phyloP scores from a whole-genome alignment of 2,329 filamentous ascomycete genomes.

The Alternaria burnsii region DNA sequence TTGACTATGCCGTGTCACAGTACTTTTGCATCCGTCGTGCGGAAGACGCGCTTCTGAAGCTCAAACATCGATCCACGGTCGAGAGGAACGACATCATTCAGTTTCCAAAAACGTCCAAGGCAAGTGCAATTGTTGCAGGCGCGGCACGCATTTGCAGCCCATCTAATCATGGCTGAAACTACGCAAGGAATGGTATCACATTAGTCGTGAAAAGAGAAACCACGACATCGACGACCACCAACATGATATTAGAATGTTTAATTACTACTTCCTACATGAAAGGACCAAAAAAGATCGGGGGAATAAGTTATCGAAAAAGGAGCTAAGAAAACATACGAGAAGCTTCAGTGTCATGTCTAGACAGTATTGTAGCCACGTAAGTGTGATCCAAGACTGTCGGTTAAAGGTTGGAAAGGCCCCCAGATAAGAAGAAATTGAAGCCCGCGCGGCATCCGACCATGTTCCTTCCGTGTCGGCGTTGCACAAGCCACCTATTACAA shows the following conservation, averaged over 20 bases:
- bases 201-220: too few relatives aligned
- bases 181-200: too few relatives aligned
- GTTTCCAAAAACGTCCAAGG: too few relatives aligned
- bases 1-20: neutral
- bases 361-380: conserved; percentile 29
- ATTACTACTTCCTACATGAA: conserved; percentile 54
- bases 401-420: conserved; percentile 36
- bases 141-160: too few relatives aligned
- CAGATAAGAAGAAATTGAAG: conserved; percentile 42
- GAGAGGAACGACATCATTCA: neutral
- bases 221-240: conserved; percentile 15
- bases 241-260: conserved; percentile 51
- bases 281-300: conserved; percentile 47
- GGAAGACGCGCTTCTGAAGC: neutral
- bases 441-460: conserved; percentile 31
- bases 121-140: neutral
- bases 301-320: conserved; percentile 53
- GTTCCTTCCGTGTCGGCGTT: conserved; percentile 36
- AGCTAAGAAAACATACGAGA: conserved; percentile 53
- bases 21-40: neutral
- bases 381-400: conserved; percentile 34
- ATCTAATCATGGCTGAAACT: too few relatives aligned
- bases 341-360: conserved; percentile 44
- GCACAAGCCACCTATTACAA: conserved; percentile 41
- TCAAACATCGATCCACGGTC: neutral